Evolutionary conservation across 1,284 basidiomycete species (phyloP).

Genomic region (Filobasidium uniguttulatum): DNA sequence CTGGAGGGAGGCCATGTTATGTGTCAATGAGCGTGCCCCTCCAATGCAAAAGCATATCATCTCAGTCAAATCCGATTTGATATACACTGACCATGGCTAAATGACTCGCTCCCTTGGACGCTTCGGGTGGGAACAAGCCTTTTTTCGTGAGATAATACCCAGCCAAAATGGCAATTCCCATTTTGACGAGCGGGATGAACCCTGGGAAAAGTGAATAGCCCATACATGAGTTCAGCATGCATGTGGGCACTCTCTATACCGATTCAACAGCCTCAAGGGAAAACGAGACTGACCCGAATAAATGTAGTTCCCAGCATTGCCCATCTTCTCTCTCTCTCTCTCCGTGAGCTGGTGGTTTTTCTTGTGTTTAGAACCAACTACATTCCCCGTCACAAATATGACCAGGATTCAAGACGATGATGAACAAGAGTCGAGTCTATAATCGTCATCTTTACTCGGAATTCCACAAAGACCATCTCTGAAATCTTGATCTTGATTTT

Average conservation of each 20-base stretch:
- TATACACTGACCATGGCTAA: conserved; percentile 24
- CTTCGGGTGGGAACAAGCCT: conserved; percentile 22
- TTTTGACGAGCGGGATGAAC: conserved; percentile 14
- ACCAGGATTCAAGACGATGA: no score
- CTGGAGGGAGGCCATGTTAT: conserved; percentile 25
- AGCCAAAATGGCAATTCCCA: conserved; percentile 19
- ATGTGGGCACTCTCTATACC: background rate
- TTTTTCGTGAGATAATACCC: conserved; percentile 26
- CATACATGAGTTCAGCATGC: background rate
- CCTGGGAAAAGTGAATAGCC: background rate
- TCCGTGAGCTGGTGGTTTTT: no score
- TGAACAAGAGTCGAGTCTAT: no score
- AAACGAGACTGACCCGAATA: conserved; percentile 8
- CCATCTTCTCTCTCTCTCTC: no score
- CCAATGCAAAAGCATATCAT: background rate
- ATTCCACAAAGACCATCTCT: no score
- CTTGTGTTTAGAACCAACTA: no score
- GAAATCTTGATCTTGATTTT: no score
- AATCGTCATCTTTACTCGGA: no score
- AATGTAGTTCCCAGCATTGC: conserved; percentile 12
- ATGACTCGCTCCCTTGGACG: conserved; percentile 28
- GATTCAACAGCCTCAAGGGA: background rate
- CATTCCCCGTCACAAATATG: no score
- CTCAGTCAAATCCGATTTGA: background rate
- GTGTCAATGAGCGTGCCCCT: background rate